Base-by-base conservation (phyloP, 2,329 filamentous ascomycete genomes). In the Fusarium udum region DNA sequence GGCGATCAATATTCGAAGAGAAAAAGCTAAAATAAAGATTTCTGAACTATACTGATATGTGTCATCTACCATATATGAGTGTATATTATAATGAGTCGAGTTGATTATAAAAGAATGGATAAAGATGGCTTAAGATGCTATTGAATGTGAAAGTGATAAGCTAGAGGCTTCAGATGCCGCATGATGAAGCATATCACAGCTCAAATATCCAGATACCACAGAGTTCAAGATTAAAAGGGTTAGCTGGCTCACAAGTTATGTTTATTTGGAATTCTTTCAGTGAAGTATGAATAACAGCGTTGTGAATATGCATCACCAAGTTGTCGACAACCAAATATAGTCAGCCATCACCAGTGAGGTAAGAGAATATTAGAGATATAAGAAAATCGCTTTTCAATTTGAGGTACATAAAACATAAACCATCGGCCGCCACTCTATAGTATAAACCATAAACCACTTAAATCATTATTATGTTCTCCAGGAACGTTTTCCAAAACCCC, bases 351-450 rank as follows among this genome's bases (percentile, higher is more conserved):
- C 31, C 20, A 24, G 42, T 32, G 28, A 56, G 49, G 34, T 34
- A 3, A 24, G 36, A 37, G 53, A 31, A 34, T 32, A 64, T 53
- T 36, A n/a, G 56, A 32, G 58, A 55, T 31, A 46, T 62, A 32
- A 69, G 51, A 68, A 71, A 69, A 74, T 72, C 61, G 65, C 61
- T 75, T 75, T 75, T 68, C 67, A 72, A 74, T 73, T 73, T 61
- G 49, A 72, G 26, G 24, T 64, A 68, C 52, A 65, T 69, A 61
- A 73, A 56, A 61, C 55, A 62, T 45, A 74, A 61, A 53, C 45
- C 42, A 39, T 36, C 34, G 26, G 57, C 55, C 55, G n/a, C 45
- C 66, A 45, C 55, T 73, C 71, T 73, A 73, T 74, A 71, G 53
- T 67, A 49, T 52, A 52, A 56, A 68, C 59, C 73, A 62, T 45